Base-by-base conservation (phyloP, 164 flowering plant species). In the Liriodendron chinense region DNA sequence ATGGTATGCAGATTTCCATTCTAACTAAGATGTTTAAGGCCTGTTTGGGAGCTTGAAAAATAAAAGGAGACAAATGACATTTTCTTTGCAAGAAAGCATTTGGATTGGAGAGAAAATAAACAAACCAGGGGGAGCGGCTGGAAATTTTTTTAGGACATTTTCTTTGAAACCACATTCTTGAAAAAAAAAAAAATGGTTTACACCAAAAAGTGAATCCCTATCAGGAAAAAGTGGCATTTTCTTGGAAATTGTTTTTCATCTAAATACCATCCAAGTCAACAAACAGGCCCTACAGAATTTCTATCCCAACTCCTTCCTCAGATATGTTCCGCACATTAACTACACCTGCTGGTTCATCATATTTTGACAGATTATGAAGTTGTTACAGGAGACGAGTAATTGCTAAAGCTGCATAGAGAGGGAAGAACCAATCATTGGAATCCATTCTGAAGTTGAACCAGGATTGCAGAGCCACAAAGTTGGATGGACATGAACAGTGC, bases 341-440 rank as follows among this genome's bases (percentile, higher is more conserved):
- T 26, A n/a, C 16, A 13, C 49, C 16, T 50, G 9, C 18, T 2
- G 47, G 43, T 34, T 34, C 56, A 59, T 26, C 76, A 14, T 28
- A n/a, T 48, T 61, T 71, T 66, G 24, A 68, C 82, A 83, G 84
- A 77, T 85, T 64, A 26, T 84, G 74, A 78, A 66, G 69, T 75
- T 85, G 28, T 77, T 85, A 21, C 80, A 81, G 79, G 84, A 84
- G 47, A 79, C 84, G 82, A 78, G 18, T 78, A 81, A 26, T 78
- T 78, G 83, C 43, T 77, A 62, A 79, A 81, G 78, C 79, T 79
- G 83, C 84, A 82, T n/a, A 78, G 83, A 79, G 65, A 76, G 78
- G 72, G 82, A 81, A 24, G 80, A 77, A 48, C 63, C 80, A 25
- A 71, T 74, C 10, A 66, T 72, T 20, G 78, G 73, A 68, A 63